These are phyloP conservation scores for Scopulariopsis brevicaulis DNA, from an alignment of 2,329 filamentous ascomycete genomes.

Conservation along the genomic window DNA sequence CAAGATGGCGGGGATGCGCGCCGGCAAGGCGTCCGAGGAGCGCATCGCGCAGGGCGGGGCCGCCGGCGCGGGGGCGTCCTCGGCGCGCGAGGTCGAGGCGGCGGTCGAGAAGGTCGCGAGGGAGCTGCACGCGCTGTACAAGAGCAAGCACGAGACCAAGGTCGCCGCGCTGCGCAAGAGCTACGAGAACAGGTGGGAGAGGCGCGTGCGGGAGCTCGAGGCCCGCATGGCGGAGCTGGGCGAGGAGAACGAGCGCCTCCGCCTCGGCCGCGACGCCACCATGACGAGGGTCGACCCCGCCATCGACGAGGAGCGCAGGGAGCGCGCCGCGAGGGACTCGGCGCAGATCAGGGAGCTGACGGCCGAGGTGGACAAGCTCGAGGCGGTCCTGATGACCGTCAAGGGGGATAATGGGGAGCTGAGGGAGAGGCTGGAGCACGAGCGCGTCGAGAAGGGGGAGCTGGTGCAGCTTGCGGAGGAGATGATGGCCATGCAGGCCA, in stretches of 20 bases:
- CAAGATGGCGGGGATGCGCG: slow-evolving; percentile 63
- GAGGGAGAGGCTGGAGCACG: slow-evolving; percentile 54
- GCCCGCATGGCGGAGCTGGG: slow-evolving; percentile 54
- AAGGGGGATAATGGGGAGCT: slow-evolving; percentile 59
- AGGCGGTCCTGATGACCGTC: slow-evolving; percentile 59
- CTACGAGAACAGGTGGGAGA: slow-evolving; percentile 82
- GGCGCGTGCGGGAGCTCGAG: slow-evolving; percentile 73
- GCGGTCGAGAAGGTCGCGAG: slow-evolving; percentile 86
- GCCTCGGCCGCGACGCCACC: slow-evolving; percentile 51
- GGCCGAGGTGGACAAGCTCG: slow-evolving; percentile 64
- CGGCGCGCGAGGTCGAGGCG: slow-evolving; percentile 61
- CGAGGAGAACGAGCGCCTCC: slow-evolving; percentile 66
- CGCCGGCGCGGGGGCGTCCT: slow-evolving; percentile 14
- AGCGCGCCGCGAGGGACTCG: slow-evolving; percentile 51
- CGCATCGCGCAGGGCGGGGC: slow-evolving; percentile 11
- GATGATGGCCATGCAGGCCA: slow-evolving; percentile 59
- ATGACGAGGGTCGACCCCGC: slow-evolving; percentile 46
- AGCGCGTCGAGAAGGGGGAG: slow-evolving; percentile 75
- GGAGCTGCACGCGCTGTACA: slow-evolving; percentile 87
- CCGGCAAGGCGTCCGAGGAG: slow-evolving; percentile 36
- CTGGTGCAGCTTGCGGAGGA: slow-evolving; percentile 73
- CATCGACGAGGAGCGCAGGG: slow-evolving; percentile 38
- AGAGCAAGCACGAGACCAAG: slow-evolving; percentile 94
- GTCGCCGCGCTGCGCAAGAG: slow-evolving; percentile 78
- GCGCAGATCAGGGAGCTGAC: slow-evolving; percentile 58